Base-by-base conservation (phyloP, 1,284 basidiomycete species). In the Boletus holoroseus region DNA sequence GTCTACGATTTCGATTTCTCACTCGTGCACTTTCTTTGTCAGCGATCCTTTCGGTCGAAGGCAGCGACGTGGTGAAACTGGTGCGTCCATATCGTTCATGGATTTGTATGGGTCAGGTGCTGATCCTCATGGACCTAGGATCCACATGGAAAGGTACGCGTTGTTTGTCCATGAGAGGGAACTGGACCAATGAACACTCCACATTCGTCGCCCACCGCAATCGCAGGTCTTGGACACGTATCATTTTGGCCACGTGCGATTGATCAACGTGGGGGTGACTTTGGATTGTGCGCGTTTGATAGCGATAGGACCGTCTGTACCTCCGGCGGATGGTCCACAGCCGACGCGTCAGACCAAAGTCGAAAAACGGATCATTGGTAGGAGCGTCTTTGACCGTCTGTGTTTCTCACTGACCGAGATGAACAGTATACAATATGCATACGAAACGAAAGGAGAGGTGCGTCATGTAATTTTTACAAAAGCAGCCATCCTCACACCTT, bases 231-330 rank as follows among this genome's bases (percentile, higher is more conserved):
- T 83, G 45, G 80, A 78, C 51, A 71, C 70, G 31, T 86, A 85
- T 59, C 67, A 81, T 54, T 76, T 90, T 46, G 78, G 78, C 36
- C 73, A 77, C n/a, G 77, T 90, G 70, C 77, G 78, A 46, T 70
- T 89, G 15, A 84, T 85, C 61, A 85, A 88, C 54, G 82, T 89
- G 34, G 82, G 82, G n/a, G 77, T 89, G 3, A 86, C 84, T 2
- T 76, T 80, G 7, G 84, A 89, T 61, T 73, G 76, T 32, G 63
- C 70, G 45, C 76, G 85, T 8, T 71, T 89, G 58, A 70, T 90
- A 27, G 85, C 79, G 36, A 83, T 89, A 37, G 87, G 84, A 3
- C 83, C 82, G 1, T 68, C 86, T 20, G 68, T 83, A 7, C 71
- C 77, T 38, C 84, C 83, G 2, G 71, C 74, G 0, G 72, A 76